Evolutionary conservation across 2,329 filamentous ascomycete species (phyloP), one percentile per base, ranked within the genome.

Genomic region (Diaporthe batatas): DNA sequence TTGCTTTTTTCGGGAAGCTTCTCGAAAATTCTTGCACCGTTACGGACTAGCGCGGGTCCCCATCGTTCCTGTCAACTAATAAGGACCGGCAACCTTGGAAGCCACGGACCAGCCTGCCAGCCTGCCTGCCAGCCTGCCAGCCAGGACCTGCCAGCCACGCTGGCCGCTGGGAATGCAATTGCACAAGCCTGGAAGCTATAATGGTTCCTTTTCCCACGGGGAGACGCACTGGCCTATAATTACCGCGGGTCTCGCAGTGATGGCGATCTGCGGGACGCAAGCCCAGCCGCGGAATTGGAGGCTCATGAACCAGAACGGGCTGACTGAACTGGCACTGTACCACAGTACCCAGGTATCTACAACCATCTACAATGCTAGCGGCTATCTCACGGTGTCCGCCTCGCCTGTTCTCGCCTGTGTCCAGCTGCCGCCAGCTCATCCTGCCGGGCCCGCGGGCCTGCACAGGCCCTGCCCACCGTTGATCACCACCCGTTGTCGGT

Each of bases 21-120:
- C 81, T 79, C 29, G 80, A 82, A 81, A 75, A 72, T 82, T 82
- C 81, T 73, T 76, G 78, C 65, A 75, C 77, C 16, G 70, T 79
- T 76, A 3, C 3, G 75, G 78, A 64, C 74, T 80, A 81, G 78
- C 77, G 74, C 53, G 42, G 68, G 55, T 23, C 68, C 55, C 68
- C 55, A 70, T 70, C 47, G 32, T 55, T 44, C 23, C 54, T 70
- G 57, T 62, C 55, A 70, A 49, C 3, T n/a, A 47, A 14, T 8
- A 21, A 58, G 57, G 55, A 53, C 6, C 21, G 39, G 14, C 39
- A 42, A 42, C 29, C 29, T 29, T 29, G 29, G 29, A 29, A 5
- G 53, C 29, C 32, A 53, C 59, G 25, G 25, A 32, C 25, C 34
- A 32, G 36, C 32, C 47, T 34, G 57, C 49, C 55, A 47, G n/a